Conservation (phyloP, 176 grass and related monocot species). For the Eleusine coracana region DNA sequence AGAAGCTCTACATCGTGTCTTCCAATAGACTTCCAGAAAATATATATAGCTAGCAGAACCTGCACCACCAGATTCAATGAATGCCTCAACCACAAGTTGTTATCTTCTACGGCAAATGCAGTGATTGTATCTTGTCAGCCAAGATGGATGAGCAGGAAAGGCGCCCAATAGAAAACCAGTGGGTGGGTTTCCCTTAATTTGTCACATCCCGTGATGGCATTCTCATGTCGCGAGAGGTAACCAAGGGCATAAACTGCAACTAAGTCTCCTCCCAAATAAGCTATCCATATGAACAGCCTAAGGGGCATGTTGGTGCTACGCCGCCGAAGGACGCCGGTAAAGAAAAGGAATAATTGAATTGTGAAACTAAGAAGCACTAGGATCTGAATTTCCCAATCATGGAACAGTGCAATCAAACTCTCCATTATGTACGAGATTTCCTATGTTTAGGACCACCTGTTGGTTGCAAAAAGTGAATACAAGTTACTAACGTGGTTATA, state of each 20-base stretch:
- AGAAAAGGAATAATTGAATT: neutral
- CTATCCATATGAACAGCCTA: neutral
- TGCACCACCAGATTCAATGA: neutral
- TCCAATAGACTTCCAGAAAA: neutral
- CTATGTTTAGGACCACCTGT: too few relatives aligned
- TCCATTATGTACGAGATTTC: neutral
- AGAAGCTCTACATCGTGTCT: neutral
- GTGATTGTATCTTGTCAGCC: neutral
- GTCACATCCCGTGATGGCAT: neutral
- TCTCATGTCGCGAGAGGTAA: neutral
- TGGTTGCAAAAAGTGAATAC: too few relatives aligned
- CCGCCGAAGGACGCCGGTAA: neutral
- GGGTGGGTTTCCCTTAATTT: neutral
- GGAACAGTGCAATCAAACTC: neutral
- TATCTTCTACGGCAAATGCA: slow-evolving; percentile 6
- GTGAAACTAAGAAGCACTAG: neutral
- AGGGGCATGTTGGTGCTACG: neutral
- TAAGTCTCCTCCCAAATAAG: neutral
- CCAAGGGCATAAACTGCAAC: neutral
- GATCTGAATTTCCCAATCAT: neutral
- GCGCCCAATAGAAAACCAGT: neutral
- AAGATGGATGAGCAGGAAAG: slow-evolving; percentile 5
- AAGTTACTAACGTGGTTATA: too few relatives aligned
- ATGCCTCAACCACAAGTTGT: neutral
- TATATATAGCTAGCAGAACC: neutral